Conservation (phyloP, 352 stramenopile genomes). For the Pythium plurisporium region DNA sequence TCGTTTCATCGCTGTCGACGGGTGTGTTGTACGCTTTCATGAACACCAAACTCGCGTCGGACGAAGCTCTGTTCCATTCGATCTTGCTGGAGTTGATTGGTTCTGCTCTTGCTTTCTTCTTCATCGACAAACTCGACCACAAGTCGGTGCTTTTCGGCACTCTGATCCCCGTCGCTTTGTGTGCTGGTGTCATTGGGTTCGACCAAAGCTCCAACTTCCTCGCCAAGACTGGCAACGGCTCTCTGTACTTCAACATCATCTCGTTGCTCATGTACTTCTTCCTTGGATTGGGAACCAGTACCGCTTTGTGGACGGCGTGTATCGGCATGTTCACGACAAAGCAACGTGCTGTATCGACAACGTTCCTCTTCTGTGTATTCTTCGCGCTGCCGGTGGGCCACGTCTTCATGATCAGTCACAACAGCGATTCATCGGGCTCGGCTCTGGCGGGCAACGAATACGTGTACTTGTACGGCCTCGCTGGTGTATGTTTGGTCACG, state of each 20-base stretch:
- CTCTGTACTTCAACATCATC: constrained; percentile 67
- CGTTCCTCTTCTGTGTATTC: constrained; percentile 69
- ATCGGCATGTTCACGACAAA: constrained; percentile 70
- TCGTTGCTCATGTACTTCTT: constrained; percentile 76
- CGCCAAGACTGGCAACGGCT: constrained; percentile 48
- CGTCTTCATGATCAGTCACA: constrained; percentile 16
- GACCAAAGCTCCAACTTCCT: constrained; percentile 42
- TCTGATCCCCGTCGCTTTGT: constrained; percentile 41
- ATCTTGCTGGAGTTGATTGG: constrained; percentile 60
- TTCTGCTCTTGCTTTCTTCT: constrained; percentile 79
- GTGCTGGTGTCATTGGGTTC: constrained; percentile 43
- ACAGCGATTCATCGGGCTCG: no score
- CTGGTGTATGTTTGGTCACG: constrained; percentile 16
- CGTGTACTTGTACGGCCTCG: constrained; percentile 30
- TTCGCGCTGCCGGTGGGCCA: constrained; percentile 50
- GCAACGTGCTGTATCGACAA: constrained; percentile 54
- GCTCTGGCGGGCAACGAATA: constrained; percentile 25
- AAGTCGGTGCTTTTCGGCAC: constrained; percentile 63
- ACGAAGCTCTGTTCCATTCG: no score
- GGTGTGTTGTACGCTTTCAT: constrained; percentile 73
- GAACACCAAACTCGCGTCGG: no score
- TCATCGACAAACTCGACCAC: constrained; percentile 81
- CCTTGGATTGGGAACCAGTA: constrained; percentile 59
- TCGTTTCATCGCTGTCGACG: constrained; percentile 60
- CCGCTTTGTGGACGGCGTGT: constrained; percentile 66